Conservation (phyloP, 495 filamentous ascomycete genomes). For the Oidiodendron maius region DNA sequence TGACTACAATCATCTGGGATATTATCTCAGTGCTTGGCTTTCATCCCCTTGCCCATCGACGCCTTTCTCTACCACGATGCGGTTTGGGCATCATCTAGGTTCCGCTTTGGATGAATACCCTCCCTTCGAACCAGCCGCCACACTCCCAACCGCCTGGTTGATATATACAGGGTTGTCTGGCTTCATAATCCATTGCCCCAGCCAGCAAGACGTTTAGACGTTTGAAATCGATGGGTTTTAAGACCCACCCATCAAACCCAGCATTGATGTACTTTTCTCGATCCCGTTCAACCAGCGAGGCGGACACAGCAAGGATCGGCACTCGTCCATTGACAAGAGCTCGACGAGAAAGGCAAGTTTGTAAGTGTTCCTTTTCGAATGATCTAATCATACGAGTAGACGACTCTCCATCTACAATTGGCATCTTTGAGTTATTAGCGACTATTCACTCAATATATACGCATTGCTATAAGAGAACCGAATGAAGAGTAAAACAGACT, state of each 20-base stretch:
- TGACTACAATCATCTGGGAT: too few species aligned
- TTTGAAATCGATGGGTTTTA: conserved; percentile 71
- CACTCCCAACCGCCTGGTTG: conserved; percentile 61
- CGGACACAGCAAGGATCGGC: conserved; percentile 88
- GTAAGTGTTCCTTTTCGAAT: conserved; percentile 47
- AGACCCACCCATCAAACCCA: conserved; percentile 89
- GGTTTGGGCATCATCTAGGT: too few species aligned
- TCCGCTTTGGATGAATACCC: too few species aligned
- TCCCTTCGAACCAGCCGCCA: conserved; percentile 62
- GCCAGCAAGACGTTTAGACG: conserved; percentile 53
- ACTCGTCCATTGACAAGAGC: conserved; percentile 48
- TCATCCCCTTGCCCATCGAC: too few species aligned
- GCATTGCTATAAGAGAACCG: background rate
- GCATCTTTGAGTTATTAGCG: conserved; percentile 70
- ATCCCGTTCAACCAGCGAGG: conserved; percentile 71
- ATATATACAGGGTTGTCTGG: conserved; percentile 47
- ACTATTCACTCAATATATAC: conserved; percentile 34
- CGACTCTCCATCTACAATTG: conserved; percentile 82
- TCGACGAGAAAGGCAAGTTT: conserved; percentile 37
- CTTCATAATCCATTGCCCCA: conserved; percentile 46
- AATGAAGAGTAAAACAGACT: conserved; percentile 10
- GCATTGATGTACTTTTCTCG: conserved; percentile 64
- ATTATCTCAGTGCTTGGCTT: too few species aligned
- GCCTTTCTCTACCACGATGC: too few species aligned
- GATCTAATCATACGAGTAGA: conserved; percentile 78